Percentiles rank a stretch among this genome's conserved stretches.
These are phyloP conservation scores for Butyriboletus regius DNA, from an alignment of 1,284 basidiomycete genomes.

Conservation along the genomic window DNA sequence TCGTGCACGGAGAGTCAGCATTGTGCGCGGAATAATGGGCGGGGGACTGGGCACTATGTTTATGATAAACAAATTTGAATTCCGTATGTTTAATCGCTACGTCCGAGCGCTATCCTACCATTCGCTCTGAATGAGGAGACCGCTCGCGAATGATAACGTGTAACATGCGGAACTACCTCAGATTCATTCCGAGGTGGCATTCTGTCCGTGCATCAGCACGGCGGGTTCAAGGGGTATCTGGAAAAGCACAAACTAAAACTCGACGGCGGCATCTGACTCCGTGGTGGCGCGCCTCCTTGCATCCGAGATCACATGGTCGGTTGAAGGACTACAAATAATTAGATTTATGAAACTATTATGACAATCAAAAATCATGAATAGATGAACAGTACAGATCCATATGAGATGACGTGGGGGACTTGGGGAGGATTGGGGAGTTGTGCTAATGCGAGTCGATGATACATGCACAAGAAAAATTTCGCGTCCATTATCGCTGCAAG, in stretches of 20 bases:
- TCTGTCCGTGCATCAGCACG: no score
- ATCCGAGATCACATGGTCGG: background rate
- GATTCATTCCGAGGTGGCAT: background rate
- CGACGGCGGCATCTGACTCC: no score
- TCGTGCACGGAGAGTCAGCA: no score
- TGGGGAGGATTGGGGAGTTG: constrained; percentile 1
- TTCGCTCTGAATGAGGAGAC: background rate
- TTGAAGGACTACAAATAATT: constrained; percentile 1
- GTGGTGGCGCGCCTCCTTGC: background rate
- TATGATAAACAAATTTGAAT: no score
- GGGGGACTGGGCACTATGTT: no score
- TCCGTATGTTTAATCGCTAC: no score
- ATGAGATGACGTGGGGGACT: constrained; percentile 10
- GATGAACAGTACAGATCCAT: constrained; percentile 15
- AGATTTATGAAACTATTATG: background rate
- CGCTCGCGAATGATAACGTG: background rate
- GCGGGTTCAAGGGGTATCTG: background rate
- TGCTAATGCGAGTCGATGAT: constrained; percentile 14
- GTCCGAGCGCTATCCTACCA: no score
- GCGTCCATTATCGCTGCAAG: constrained; percentile 22
- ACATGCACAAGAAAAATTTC: constrained; percentile 13
- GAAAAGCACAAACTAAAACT: background rate
- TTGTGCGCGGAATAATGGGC: no score
- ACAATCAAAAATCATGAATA: constrained; percentile 11
- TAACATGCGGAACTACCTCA: background rate